Percentiles rank a stretch among this genome's conserved stretches.
Evolutionary conservation across 306 rosid species (phyloP).

Genomic region (Pachyrhizus erosus): DNA sequence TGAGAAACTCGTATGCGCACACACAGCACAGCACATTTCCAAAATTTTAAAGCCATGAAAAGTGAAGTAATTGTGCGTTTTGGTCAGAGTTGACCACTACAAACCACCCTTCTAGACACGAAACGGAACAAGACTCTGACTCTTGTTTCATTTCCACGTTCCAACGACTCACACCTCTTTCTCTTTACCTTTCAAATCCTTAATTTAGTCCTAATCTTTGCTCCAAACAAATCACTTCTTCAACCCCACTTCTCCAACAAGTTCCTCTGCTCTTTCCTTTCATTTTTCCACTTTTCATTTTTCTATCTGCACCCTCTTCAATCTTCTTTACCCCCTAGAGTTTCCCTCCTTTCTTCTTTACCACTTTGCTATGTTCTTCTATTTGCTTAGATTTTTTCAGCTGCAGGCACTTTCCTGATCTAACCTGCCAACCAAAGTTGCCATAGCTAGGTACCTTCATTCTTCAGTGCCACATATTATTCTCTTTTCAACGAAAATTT

Average conservation of each 20-base stretch:
- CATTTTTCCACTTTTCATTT: neutral
- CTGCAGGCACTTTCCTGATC: neutral
- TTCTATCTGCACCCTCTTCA: neutral
- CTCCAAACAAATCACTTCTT: constrained; percentile 10
- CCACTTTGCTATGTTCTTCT: neutral
- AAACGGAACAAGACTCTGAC: constrained; percentile 38
- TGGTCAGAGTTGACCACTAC: constrained; percentile 43
- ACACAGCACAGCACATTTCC: too few relatives aligned
- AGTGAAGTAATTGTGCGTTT: neutral
- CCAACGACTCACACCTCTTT: neutral
- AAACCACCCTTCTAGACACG: neutral
- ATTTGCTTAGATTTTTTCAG: neutral
- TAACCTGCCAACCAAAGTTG: constrained; percentile 8
- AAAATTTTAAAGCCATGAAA: constrained; percentile 12
- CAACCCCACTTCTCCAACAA: constrained; percentile 25
- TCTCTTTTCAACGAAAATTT: too few relatives aligned
- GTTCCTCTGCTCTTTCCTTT: constrained; percentile 28
- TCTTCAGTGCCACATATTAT: too few relatives aligned
- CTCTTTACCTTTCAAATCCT: constrained; percentile 38
- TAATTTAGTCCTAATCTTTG: constrained; percentile 33
- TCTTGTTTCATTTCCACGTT: constrained; percentile 12
- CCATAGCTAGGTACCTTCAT: too few relatives aligned
- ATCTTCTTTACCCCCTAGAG: neutral
- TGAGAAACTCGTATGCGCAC: too few relatives aligned
- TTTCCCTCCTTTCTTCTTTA: neutral